A percentile compares a stretch with the other conserved stretches of the same genome.
Evolutionary conservation across 305 asterid genomes (phyloP).

Genomic region (Striga hermonthica): DNA sequence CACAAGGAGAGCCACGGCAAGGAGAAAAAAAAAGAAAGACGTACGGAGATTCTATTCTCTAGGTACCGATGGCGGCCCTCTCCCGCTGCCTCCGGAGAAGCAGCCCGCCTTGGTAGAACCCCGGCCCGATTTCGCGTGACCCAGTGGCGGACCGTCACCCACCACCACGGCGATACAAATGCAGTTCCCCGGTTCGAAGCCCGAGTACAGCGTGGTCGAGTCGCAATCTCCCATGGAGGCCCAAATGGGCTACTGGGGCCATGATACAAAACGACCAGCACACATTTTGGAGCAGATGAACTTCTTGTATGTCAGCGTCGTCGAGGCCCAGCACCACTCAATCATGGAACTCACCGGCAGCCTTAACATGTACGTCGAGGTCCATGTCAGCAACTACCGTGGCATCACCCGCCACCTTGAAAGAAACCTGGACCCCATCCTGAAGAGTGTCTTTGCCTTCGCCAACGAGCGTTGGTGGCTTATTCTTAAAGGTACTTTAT

Average conservation of each 20-base stretch:
- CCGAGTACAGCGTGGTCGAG: conserved; percentile 81
- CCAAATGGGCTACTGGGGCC: conserved; percentile 86
- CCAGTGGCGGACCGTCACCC: conserved; percentile 33
- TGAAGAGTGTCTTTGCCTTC: conserved; percentile 78
- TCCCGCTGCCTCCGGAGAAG: conserved; percentile 40
- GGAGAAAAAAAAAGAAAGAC: conserved; percentile 64
- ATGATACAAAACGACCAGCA: conserved; percentile 81
- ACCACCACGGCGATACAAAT: conserved; percentile 51
- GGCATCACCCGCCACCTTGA: conserved; percentile 79
- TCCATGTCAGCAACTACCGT: conserved; percentile 76
- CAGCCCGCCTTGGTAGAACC: conserved; percentile 40
- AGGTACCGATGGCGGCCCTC: conserved; percentile 38
- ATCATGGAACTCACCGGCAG: conserved; percentile 87
- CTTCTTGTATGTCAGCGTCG: conserved; percentile 62
- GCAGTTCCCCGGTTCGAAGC: conserved; percentile 67
- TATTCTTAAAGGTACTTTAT: too few species aligned
- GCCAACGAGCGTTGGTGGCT: conserved; percentile 70
- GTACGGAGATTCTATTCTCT: conserved; percentile 76
- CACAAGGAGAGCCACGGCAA: conserved; percentile 38
- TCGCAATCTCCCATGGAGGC: conserved; percentile 90
- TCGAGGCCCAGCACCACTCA: conserved; percentile 80
- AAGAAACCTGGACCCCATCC: conserved; percentile 71
- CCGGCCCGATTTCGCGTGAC: conserved; percentile 47
- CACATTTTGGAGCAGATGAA: conserved; percentile 93
- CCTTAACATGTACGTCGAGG: conserved; percentile 92